phyloP scores from a whole-genome alignment of 495 filamentous ascomycete species.

The Hypoxylon crocopeplum region DNA sequence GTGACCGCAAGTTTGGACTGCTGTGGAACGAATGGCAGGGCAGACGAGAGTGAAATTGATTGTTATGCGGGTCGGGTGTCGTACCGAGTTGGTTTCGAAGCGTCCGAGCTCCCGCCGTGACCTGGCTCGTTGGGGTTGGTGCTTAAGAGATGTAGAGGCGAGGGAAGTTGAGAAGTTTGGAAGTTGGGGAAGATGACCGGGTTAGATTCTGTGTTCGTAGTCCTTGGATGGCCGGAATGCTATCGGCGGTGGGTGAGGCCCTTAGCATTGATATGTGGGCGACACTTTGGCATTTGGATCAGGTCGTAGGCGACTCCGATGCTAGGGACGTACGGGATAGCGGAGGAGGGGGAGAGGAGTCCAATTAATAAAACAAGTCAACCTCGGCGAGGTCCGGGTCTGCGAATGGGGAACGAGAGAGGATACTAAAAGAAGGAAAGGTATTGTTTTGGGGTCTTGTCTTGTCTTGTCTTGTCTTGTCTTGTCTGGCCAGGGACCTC shows the following conservation, averaged over 20 bases:
- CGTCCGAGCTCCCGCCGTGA: slow-evolving; percentile 30
- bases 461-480: too few species aligned
- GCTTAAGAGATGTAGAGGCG: slow-evolving; percentile 1
- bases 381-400: slow-evolving; percentile 17
- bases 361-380: slow-evolving; percentile 21
- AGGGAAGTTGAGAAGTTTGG: not conserved
- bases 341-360: slow-evolving; percentile 1
- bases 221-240: slow-evolving; percentile 26
- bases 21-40: slow-evolving; percentile 34
- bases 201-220: slow-evolving; percentile 5
- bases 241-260: slow-evolving; percentile 26
- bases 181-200: not conserved
- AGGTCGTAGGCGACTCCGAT: slow-evolving; percentile 20
- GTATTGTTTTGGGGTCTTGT: not conserved
- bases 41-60: slow-evolving; percentile 26
- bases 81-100: slow-evolving; percentile 32
- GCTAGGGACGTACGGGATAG: slow-evolving; percentile 11
- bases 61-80: slow-evolving; percentile 33
- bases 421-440: slow-evolving; percentile 14
- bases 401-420: not conserved
- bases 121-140: slow-evolving; percentile 23
- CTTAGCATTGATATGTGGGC: slow-evolving; percentile 23
- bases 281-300: slow-evolving; percentile 30
- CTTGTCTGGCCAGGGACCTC: slow-evolving; percentile 10
- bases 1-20: slow-evolving; percentile 31